Base-by-base conservation (phyloP, 108 stramenopile species). In the Nitzschia putrida region DNA sequence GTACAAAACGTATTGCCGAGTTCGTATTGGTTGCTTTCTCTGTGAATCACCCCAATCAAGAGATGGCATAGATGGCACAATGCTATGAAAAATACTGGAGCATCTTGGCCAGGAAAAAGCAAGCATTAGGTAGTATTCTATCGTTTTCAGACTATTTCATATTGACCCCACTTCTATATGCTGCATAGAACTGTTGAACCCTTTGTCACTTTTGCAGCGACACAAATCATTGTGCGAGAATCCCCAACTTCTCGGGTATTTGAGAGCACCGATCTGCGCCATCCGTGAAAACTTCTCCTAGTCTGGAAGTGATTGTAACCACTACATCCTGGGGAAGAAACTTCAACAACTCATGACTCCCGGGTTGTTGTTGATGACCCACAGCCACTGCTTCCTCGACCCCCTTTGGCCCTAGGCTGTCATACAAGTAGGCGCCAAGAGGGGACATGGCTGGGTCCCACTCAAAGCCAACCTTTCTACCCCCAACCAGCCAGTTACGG, bases 391-490 rank as follows among this genome's bases (percentile, higher is more conserved):
- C 69, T 43, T 56, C 58, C 10, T 34, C 64, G 16, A 77, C 53
- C 13, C 76, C 76, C 20, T 61, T 53, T 51, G 63, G 57, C 40
- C 76, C 76, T 21, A 77, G 64, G 14, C 21, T 60, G 50, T 71
- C 69, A 40, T 63, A 77, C 47, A 77, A 42, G 29, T 57, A 71
- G 12, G 54, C 61, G 10, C 64, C 76, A 7, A 77, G 57, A 9
- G 64, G 56, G 22, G 57, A 70, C 5, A 45, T 44, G 13, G 76
- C 61, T 22, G 76, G 76, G 63, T 77, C 76, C 76, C 76, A 77
- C 7, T 50, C 20, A 42, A 71, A 77, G 53, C 69, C 23, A 6
- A 63, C 42, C 13, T 49, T 34, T 40, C 75, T 26, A 0, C 76
- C 76, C 7, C n/a, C 10, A n/a, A 40, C 45, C 8, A 77, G 57